Percentiles rank a stretch among this genome's conserved stretches.
Evolutionary conservation across 2,329 filamentous ascomycete species (phyloP).

Genomic region (Ceratocystis alfenasii): DNA sequence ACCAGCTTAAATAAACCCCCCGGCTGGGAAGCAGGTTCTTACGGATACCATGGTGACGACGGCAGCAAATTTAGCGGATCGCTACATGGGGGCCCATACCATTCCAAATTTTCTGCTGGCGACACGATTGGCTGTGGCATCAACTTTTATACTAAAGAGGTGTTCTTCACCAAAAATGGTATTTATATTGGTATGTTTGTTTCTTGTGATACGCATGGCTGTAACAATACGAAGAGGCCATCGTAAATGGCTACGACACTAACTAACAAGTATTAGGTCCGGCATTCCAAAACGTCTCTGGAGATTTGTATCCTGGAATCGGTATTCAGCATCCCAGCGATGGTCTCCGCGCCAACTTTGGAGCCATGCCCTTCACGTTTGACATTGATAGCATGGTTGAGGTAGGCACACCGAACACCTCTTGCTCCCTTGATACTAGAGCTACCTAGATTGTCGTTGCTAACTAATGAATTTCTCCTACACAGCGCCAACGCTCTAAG

Average conservation of each 20-base stretch:
- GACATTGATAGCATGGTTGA: constrained; percentile 81
- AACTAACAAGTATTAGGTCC: constrained; percentile 39
- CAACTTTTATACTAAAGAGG: constrained; percentile 51
- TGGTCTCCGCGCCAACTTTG: constrained; percentile 52
- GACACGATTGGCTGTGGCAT: constrained; percentile 55
- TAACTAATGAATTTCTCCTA: background rate
- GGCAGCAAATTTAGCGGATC: constrained; percentile 48
- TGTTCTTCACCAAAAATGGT: constrained; percentile 61
- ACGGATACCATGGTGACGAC: constrained; percentile 59
- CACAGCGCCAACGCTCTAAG: background rate
- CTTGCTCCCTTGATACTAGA: background rate
- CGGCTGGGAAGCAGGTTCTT: constrained; percentile 57
- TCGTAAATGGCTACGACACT: constrained; percentile 22
- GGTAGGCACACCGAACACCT: constrained; percentile 48
- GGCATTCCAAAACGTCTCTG: constrained; percentile 56
- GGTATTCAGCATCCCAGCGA: constrained; percentile 56
- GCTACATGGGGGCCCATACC: constrained; percentile 46
- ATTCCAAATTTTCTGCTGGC: constrained; percentile 41
- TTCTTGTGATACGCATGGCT: no score
- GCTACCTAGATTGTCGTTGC: background rate
- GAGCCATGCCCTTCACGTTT: constrained; percentile 43
- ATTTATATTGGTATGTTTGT: constrained; percentile 38
- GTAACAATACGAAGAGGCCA: no score
- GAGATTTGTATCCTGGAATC: constrained; percentile 53
- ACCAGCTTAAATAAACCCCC: constrained; percentile 40